Conservation (phyloP, 257 asterid genomes). For the Jasminum sambac region DNA sequence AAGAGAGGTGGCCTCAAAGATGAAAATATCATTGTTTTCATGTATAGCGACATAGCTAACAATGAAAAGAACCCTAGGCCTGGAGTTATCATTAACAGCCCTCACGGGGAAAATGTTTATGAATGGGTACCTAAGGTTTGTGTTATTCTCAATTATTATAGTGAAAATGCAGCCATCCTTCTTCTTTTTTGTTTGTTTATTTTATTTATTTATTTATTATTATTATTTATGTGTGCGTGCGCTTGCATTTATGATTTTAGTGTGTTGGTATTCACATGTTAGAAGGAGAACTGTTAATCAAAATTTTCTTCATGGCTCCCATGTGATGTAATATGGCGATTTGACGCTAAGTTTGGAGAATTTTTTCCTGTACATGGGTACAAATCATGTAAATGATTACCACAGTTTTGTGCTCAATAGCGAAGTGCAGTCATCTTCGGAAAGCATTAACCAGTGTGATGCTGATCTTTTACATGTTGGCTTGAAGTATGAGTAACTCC, state of each 20-base stretch:
- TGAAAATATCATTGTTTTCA: conserved; percentile 82
- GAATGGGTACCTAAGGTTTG: conserved; percentile 91
- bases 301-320: conserved; percentile 66
- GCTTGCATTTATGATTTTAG: neutral
- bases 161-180: too few species aligned
- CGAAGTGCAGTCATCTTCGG: conserved; percentile 42
- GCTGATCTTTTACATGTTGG: conserved; percentile 95
- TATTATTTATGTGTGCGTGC: too few species aligned
- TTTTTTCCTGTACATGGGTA: conserved; percentile 66
- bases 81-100: conserved; percentile 85
- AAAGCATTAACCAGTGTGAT: conserved; percentile 76
- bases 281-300: conserved; percentile 66
- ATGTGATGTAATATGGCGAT: conserved; percentile 93
- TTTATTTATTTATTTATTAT: too few species aligned
- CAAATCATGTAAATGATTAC: conserved; percentile 81
- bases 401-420: conserved; percentile 52
- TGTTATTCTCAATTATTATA: conserved; percentile 11
- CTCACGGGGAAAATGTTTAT: conserved; percentile 83
- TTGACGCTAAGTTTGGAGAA: conserved; percentile 44
- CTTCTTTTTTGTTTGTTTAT: neutral
- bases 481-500: conserved; percentile 54
- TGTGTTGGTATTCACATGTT: conserved; percentile 51
- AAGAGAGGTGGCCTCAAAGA: conserved; percentile 87
- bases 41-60: conserved; percentile 91
- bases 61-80: conserved; percentile 74